A percentile compares a stretch with the other conserved stretches of the same genome.
phyloP scores from a whole-genome alignment of 495 filamentous ascomycete species.

The Penicillium coffeae region DNA sequence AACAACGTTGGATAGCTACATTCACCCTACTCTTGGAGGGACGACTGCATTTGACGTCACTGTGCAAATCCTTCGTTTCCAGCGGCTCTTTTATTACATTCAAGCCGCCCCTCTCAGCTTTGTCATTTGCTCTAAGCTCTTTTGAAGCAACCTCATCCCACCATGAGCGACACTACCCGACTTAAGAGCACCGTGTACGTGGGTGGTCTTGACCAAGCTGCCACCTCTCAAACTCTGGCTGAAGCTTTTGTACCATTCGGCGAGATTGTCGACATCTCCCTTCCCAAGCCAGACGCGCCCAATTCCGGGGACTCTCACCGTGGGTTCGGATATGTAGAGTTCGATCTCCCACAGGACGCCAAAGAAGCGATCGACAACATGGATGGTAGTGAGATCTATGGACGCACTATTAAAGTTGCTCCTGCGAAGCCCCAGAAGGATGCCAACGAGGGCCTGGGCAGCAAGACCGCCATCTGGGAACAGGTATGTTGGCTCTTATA shows the following conservation, averaged over 20 bases:
- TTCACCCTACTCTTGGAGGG: background rate
- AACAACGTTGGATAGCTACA: background rate
- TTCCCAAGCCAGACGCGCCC: constrained; percentile 79
- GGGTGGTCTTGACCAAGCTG: constrained; percentile 77
- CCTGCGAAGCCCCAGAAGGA: constrained; percentile 92
- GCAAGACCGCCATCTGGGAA: constrained; percentile 96
- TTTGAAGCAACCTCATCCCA: constrained; percentile 14
- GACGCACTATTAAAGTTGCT: constrained; percentile 85
- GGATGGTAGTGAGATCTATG: constrained; percentile 96
- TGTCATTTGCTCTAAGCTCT: background rate
- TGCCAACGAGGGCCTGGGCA: constrained; percentile 76
- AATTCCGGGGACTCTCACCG: constrained; percentile 70
- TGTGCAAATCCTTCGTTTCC: background rate
- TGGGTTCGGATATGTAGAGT: constrained; percentile 97
- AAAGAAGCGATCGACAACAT: constrained; percentile 98
- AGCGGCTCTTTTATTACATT: background rate
- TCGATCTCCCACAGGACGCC: constrained; percentile 78
- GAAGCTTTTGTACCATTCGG: constrained; percentile 96
- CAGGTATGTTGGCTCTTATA: constrained; percentile 62
- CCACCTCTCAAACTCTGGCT: constrained; percentile 69
- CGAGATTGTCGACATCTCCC: constrained; percentile 81
- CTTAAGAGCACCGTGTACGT: constrained; percentile 87
- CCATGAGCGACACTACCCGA: constrained; percentile 76
- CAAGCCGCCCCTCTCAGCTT: background rate
- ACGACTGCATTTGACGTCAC: background rate